Conservation (phyloP, 2,329 filamentous ascomycete species). For the Ambrosiella beaveri region DNA sequence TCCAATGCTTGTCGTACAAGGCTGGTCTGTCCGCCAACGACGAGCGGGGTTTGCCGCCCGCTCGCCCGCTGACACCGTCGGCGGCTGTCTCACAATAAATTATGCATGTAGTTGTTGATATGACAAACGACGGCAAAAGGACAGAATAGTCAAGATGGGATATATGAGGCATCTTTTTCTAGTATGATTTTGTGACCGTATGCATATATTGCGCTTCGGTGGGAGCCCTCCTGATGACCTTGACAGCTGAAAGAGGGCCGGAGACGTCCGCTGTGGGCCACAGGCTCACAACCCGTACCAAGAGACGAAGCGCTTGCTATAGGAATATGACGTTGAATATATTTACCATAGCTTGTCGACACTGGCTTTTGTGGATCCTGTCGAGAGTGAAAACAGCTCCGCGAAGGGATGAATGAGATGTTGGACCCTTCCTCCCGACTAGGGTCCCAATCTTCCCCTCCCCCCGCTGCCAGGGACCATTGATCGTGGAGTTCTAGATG, state of each 20-base stretch:
- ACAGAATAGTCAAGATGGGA: too few species aligned
- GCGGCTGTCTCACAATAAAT: not conserved
- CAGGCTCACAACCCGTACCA: too few species aligned
- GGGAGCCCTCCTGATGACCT: not conserved
- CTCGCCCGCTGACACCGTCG: not conserved
- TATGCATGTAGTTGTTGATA: too few species aligned
- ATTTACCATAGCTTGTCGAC: too few species aligned
- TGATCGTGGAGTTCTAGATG: not conserved
- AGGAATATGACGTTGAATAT: too few species aligned
- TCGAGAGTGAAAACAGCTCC: too few species aligned
- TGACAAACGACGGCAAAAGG: too few species aligned
- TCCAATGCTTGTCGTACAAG: not conserved
- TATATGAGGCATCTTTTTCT: too few species aligned
- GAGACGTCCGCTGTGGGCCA: not conserved
- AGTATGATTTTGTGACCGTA: too few species aligned
- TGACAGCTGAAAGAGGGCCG: not conserved
- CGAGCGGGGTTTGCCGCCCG: not conserved
- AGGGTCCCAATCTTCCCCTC: not conserved
- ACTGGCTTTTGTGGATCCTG: too few species aligned
- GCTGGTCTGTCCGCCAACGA: not conserved
- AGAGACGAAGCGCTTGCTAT: too few species aligned
- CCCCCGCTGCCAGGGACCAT: slow-evolving; percentile 9
- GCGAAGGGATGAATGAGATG: slow-evolving; percentile 2
- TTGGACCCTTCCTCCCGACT: slow-evolving; percentile 1
- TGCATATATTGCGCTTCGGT: not conserved